phyloP scores from a whole-genome alignment of 257 asterid genomes.

The Ilex aquifolium region DNA sequence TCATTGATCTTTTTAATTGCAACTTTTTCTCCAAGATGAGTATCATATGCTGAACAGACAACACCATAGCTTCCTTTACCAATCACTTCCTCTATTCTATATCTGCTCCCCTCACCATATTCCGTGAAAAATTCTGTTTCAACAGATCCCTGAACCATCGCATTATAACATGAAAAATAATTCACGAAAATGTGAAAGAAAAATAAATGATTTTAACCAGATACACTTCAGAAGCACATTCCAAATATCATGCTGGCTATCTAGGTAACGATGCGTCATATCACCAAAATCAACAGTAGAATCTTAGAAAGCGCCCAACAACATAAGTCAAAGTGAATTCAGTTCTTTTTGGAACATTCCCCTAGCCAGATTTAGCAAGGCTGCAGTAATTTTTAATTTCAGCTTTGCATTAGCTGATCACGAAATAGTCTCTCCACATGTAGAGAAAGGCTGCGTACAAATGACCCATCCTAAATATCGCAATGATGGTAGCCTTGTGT shows the following conservation, averaged over 20 bases:
- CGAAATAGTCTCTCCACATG: no score
- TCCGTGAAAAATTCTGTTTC: constrained; percentile 94
- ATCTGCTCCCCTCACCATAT: constrained; percentile 94
- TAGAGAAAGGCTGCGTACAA: no score
- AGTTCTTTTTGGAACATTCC: no score
- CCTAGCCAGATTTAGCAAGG: no score
- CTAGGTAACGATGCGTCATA: neutral
- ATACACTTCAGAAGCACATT: neutral
- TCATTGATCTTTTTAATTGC: constrained; percentile 95
- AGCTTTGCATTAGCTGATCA: no score
- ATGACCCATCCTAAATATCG: no score
- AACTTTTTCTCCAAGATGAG: constrained; percentile 84
- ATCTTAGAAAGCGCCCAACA: no score
- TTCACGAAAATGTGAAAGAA: constrained; percentile 6
- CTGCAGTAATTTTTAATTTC: no score
- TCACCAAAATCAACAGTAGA: no score
- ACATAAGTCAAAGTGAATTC: no score
- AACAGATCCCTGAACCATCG: constrained; percentile 47
- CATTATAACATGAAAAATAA: constrained; percentile 5
- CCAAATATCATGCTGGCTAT: neutral
- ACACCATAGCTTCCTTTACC: constrained; percentile 99
- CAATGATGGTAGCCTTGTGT: no score
- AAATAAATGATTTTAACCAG: constrained; percentile 7
- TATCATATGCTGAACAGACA: constrained; percentile 91
- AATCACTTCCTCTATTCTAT: constrained; percentile 85